Conservation (phyloP, 2,329 filamentous ascomycete species). For the Fonsecaea nubica region DNA sequence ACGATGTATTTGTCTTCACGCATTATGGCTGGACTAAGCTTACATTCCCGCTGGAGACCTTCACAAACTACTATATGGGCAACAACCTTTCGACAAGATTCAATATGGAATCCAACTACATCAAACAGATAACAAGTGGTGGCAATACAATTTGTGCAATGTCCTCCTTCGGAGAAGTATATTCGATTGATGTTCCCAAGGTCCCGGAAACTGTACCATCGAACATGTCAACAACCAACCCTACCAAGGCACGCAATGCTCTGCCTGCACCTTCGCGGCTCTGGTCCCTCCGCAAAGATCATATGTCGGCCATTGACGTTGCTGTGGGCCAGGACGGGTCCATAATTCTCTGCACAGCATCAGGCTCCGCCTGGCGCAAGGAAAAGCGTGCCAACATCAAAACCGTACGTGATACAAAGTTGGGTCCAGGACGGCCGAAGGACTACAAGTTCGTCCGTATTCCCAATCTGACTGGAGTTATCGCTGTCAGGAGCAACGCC, state of each 20-base stretch:
- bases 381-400: constrained; percentile 83
- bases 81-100: constrained; percentile 70
- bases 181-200: constrained; percentile 77
- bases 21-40: constrained; percentile 96
- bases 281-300: constrained; percentile 86
- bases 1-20: constrained; percentile 90
- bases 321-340: constrained; percentile 91
- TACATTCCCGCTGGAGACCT: constrained; percentile 77
- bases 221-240: constrained; percentile 84
- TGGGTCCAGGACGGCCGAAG: constrained; percentile 69
- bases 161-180: constrained; percentile 83
- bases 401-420: constrained; percentile 45
- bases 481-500: constrained; percentile 82
- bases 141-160: constrained; percentile 92
- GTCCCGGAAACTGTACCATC: constrained; percentile 67
- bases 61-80: constrained; percentile 70
- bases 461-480: constrained; percentile 82
- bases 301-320: constrained; percentile 83
- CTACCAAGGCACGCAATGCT: constrained; percentile 83
- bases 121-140: constrained; percentile 79
- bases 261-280: constrained; percentile 79
- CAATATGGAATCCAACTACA: constrained; percentile 69
- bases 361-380: constrained; percentile 90
- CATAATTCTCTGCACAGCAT: constrained; percentile 90
- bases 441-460: constrained; percentile 96